Percentiles rank a stretch among this genome's conserved stretches.
Conservation (phyloP, 805 yeast species). For the Lachancea quebecensis region DNA sequence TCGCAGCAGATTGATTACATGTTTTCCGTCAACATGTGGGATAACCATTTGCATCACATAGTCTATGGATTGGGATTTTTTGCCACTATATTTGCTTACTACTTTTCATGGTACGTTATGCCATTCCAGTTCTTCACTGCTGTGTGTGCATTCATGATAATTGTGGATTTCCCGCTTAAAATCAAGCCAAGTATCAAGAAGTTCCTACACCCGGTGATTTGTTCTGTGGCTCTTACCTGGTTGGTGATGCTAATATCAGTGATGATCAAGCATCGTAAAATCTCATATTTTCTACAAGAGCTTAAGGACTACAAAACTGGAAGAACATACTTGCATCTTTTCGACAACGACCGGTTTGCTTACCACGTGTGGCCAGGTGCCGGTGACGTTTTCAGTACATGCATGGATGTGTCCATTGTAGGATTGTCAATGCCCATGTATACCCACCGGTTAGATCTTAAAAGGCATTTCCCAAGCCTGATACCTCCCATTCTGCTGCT, state of each 20-base stretch:
- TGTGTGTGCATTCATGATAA: constrained; percentile 47
- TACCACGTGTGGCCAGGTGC: constrained; percentile 60
- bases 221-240: constrained; percentile 58
- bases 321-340: constrained; percentile 52
- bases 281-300: constrained; percentile 42
- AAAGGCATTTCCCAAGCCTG: constrained; percentile 49
- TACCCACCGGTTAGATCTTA: constrained; percentile 59
- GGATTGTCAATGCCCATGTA: constrained; percentile 73
- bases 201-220: constrained; percentile 64
- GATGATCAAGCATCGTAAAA: constrained; percentile 36
- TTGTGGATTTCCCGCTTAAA: constrained; percentile 37
- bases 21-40: constrained; percentile 17
- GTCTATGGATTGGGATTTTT: constrained; percentile 16
- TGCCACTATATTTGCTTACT: constrained; percentile 18
- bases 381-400: constrained; percentile 63
- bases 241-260: constrained; percentile 56
- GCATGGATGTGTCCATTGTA: constrained; percentile 74
- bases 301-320: constrained; percentile 62
- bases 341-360: constrained; percentile 31
- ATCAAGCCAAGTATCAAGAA: constrained; percentile 38
- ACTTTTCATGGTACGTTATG: constrained; percentile 40
- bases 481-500: constrained; percentile 53
- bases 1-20: constrained; percentile 12
- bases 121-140: constrained; percentile 59
- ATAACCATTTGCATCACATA: constrained; percentile 17